Base-by-base conservation (phyloP, 176 grass and related monocot genomes). In the Elaeis guineensis region DNA sequence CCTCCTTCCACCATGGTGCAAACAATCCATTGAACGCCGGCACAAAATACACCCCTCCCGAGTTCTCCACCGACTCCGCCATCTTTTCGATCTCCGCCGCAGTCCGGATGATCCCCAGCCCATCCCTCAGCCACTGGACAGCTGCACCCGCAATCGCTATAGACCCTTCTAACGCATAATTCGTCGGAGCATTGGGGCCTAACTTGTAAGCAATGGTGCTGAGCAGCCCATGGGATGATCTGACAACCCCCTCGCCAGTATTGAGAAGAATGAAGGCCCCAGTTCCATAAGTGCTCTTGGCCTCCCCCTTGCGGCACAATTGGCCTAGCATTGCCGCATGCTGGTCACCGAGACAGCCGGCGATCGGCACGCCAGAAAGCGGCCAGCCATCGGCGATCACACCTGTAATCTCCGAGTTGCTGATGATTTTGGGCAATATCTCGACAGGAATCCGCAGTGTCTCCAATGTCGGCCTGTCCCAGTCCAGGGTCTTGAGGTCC, bases 261-360 rank as follows among this genome's bases (percentile, higher is more conserved):
- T 91, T 90, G 19, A 97, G 82, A 19, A 97, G 92, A 29, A 97
- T 97, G 75, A 97, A 97, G 0, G 92, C 92, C 72, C 92, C 92
- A 17, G 92, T 97, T 23, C 92, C 92, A 0, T 97, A 91, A 0
- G 92, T 97, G 75, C 92, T 91, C 65, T 97, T 97, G 0, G 92
- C 92, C 76, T 97, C 83, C 44, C 92, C 92, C 70, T 88, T 91
- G 49, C 67, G 76, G 48, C 92, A 97, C 0, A 91, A 59, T 64
- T 97, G 92, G 18, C 86, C 92, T 0, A 91, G 81, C 87, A 91
- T 91, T 19, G 87, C 84, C 23, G 92, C 87, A 26, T 97, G 92
- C 58, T 97, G 87, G 69, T 97, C 92, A 14, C 92, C 92, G 1
- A 97, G 71, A 21, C 87, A 97, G 0, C 92, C 92, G 0, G 81